Conservation (phyloP, 257 asterid species). For the Solanum sejunctum region DNA sequence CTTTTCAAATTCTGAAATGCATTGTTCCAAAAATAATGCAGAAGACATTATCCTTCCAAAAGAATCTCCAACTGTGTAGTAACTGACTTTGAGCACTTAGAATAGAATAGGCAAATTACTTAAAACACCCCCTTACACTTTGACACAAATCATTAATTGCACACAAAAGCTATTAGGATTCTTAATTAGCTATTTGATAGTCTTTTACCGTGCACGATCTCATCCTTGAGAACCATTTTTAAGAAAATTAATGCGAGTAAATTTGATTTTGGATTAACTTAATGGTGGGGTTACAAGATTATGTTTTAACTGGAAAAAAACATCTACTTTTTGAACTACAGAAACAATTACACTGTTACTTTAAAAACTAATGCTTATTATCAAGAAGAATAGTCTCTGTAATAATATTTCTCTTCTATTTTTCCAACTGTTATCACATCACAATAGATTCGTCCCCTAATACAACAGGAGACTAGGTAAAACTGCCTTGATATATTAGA, state of each 20-base stretch:
- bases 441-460: background rate
- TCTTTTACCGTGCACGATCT: no score
- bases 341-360: background rate
- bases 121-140: background rate
- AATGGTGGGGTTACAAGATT: background rate
- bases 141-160: background rate
- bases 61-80: background rate
- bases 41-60: background rate
- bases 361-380: background rate
- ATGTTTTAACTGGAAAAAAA: background rate
- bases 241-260: background rate
- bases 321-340: background rate
- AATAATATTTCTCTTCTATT: background rate
- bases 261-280: background rate
- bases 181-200: background rate
- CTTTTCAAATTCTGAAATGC: background rate
- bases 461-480: background rate
- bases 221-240: background rate
- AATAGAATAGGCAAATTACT: background rate
- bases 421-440: background rate
- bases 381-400: background rate
- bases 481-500: background rate
- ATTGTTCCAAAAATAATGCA: background rate
- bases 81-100: background rate
- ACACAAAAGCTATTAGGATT: background rate